phyloP scores from a whole-genome alignment of 805 yeast species.

The Kuraishia cidri region DNA sequence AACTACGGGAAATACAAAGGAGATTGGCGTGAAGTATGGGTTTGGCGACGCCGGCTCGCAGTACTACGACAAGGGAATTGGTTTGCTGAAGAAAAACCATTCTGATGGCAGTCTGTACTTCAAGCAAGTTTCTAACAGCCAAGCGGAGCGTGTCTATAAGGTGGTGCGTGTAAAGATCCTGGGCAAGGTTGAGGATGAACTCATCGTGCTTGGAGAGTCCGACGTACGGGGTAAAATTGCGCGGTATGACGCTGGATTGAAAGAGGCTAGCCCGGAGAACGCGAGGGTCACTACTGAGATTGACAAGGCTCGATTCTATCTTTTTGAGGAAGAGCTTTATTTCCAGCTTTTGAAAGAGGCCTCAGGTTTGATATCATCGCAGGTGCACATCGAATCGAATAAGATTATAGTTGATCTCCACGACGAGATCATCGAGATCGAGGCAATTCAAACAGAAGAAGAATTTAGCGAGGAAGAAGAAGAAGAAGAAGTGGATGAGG shows the following conservation, averaged over 20 bases:
- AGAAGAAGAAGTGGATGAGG: constrained; percentile 23
- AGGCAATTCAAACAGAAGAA: constrained; percentile 36
- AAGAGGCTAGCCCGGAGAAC: constrained; percentile 6
- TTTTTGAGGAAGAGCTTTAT: constrained; percentile 88
- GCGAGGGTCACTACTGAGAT: constrained; percentile 45
- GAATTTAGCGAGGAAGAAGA: constrained; percentile 19
- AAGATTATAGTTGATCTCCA: constrained; percentile 58
- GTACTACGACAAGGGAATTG: constrained; percentile 67
- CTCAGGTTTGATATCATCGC: constrained; percentile 52
- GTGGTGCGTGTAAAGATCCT: constrained; percentile 53
- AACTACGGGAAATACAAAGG: constrained; percentile 38
- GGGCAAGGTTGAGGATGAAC: constrained; percentile 44
- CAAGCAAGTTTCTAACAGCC: constrained; percentile 19
- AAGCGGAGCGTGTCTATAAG: constrained; percentile 27
- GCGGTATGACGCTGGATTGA: constrained; percentile 5
- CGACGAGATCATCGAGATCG: constrained; percentile 65
- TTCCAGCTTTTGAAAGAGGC: constrained; percentile 74
- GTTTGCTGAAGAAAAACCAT: constrained; percentile 46
- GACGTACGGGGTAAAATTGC: constrained; percentile 15
- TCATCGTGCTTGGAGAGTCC: constrained; percentile 51
- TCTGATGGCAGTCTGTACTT: constrained; percentile 33
- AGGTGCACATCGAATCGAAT: constrained; percentile 56
- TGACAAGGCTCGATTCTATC: constrained; percentile 55
- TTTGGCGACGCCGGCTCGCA: constrained; percentile 86
- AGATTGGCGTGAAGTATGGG: constrained; percentile 81